Conservation (phyloP, 805 yeast species). For the Candida berthetii region DNA sequence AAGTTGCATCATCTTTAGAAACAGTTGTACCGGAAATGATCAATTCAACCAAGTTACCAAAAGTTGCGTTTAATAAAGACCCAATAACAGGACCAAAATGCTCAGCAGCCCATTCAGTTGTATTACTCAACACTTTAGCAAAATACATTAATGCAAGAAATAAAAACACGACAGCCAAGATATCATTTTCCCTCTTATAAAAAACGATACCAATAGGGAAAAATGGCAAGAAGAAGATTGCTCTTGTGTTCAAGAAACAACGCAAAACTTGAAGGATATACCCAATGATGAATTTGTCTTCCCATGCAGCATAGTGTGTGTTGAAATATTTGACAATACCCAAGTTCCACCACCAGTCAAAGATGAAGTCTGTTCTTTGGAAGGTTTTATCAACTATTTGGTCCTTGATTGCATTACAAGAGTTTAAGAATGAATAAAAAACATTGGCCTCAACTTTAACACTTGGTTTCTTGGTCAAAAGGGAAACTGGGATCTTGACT, state of each 20-base stretch:
- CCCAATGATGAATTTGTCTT: constrained; percentile 9
- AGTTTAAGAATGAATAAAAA: constrained; percentile 12
- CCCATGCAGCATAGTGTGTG: constrained; percentile 7
- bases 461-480: constrained; percentile 9
- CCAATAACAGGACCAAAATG: constrained; percentile 35
- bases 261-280: constrained; percentile 10
- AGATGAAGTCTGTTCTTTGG: constrained; percentile 8
- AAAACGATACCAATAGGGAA: constrained; percentile 17
- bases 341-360: constrained; percentile 10
- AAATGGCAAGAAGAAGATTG: constrained; percentile 12
- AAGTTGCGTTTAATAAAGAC: constrained; percentile 43
- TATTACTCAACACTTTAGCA: constrained; percentile 16
- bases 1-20: constrained; percentile 38
- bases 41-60: constrained; percentile 45
- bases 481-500: constrained; percentile 6
- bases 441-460: constrained; percentile 13
- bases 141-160: constrained; percentile 16
- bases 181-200: constrained; percentile 7
- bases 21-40: constrained; percentile 44
- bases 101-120: constrained; percentile 16
- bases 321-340: constrained; percentile 3
- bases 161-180: constrained; percentile 16
- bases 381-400: constrained; percentile 11
- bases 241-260: constrained; percentile 12
- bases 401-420: constrained; percentile 9